These are phyloP conservation scores for Aspergillus campestris DNA, from an alignment of 495 filamentous ascomycete species.

Conservation along the genomic window DNA sequence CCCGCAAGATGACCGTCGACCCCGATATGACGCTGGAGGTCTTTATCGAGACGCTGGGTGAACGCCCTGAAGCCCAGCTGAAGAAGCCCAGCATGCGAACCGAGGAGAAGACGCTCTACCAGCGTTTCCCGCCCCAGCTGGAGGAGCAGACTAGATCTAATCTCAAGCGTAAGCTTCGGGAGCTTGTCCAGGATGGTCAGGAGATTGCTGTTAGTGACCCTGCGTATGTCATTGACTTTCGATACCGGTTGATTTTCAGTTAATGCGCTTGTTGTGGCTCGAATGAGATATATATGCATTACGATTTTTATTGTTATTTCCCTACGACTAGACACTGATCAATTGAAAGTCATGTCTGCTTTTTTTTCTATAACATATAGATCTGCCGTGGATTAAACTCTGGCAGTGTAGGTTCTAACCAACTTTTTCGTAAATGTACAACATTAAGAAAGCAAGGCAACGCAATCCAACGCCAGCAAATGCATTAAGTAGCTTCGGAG, in stretches of 20 bases:
- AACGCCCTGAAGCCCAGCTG: constrained; percentile 73
- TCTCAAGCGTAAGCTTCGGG: constrained; percentile 63
- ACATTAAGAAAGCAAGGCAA: constrained; percentile 21
- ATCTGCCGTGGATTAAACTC: constrained; percentile 26
- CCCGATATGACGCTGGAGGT: constrained; percentile 66
- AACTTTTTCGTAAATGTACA: constrained; percentile 39
- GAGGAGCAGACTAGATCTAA: constrained; percentile 77
- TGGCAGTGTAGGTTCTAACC: constrained; percentile 26
- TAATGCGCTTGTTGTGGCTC: constrained; percentile 8
- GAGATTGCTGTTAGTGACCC: constrained; percentile 78
- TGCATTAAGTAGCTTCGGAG: constrained; percentile 29
- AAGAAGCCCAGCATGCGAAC: constrained; percentile 86
- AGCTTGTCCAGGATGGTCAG: constrained; percentile 56
- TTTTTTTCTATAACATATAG: constrained; percentile 16
- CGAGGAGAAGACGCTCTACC: constrained; percentile 77
- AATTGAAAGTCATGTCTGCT: constrained; percentile 19
- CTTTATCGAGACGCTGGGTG: constrained; percentile 77
- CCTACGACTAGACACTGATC: constrained; percentile 15
- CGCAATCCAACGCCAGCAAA: constrained; percentile 36
- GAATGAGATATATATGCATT: constrained; percentile 8
- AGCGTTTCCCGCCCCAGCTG: constrained; percentile 70
- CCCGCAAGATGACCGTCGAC: constrained; percentile 64
- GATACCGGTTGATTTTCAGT: constrained; percentile 48
- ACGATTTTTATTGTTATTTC: constrained; percentile 10
- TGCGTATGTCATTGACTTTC: constrained; percentile 68